Base-by-base conservation (phyloP, 495 filamentous ascomycete species). In the Aspergillus biplanus region DNA sequence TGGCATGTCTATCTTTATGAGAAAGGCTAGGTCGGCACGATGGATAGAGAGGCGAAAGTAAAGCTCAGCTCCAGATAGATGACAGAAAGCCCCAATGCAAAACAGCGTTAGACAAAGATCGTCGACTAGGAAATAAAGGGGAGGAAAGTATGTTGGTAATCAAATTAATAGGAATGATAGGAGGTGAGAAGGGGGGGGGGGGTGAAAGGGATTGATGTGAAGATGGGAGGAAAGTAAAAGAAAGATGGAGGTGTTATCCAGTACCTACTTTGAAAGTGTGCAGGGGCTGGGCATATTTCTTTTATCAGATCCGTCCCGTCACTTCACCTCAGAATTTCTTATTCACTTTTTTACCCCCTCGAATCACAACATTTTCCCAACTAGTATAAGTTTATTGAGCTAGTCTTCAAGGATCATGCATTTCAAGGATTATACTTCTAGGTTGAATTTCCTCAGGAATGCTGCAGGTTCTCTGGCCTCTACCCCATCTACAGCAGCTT, bases 401-500 rank as follows among this genome's bases (percentile, higher is more conserved):
- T 4, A 44, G 39, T 44, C n/a, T 44, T 13, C 39, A 4, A 12
- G n/a, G 31, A 68, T 9, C 44, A 79, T 81, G 76, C 63, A 75
- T 57, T 69, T 72, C 48, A 66, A 71, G 39, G 77, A 79, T 31
- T 53, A 69, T 37, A 55, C 71, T 21, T 65, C 77, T 37, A 74
- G 74, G 33, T 61, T 82, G 56, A 67, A 71, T 12, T 85, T 81
- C 64, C 71, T 86, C 8, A 75, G 73, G 50, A 67, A 81, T 52
- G 75, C 85, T 52, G 80, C 81, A 0, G 69, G 74, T 39, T 65
- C 74, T 32, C 67, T 87, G 33, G 63, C 69, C 15, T 58, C 75
- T 21, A 27, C 80, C 47, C 81, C 84, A 4, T 78, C 83, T 6
- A 81, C 80, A 18, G 75, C 85, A 1, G 79, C 83, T 21, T 67